Conservation (phyloP, 2,329 filamentous ascomycete genomes). For the Acrocalymma vagum region DNA sequence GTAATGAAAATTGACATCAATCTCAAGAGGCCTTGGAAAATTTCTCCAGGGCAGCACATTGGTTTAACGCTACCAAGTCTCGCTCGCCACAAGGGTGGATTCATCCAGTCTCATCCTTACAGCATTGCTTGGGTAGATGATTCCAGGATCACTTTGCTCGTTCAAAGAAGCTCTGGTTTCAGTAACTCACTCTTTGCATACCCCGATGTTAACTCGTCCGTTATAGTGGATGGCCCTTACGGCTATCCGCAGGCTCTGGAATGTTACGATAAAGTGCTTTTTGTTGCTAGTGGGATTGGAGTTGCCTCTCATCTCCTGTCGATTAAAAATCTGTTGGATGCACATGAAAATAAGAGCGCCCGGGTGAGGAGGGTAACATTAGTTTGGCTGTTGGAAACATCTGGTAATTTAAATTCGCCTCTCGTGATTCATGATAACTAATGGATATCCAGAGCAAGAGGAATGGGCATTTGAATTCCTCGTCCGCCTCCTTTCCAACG, state of each 20-base stretch:
- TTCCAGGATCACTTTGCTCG: conserved; percentile 5
- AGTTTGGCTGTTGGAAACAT: conserved; percentile 15
- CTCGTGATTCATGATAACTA: not conserved
- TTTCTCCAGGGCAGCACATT: conserved; percentile 13
- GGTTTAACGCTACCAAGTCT: conserved; percentile 13
- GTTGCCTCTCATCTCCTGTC: conserved; percentile 17
- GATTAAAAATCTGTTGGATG: conserved; percentile 12
- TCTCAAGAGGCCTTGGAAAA: conserved; percentile 5
- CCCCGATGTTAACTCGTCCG: not conserved
- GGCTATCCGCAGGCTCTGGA: conserved; percentile 4
- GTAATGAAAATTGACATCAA: conserved; percentile 1
- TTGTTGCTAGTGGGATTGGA: conserved; percentile 16
- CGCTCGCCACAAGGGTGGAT: not conserved
- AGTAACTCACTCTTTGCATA: conserved; percentile 4
- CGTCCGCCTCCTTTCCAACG: conserved; percentile 2
- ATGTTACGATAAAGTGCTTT: conserved; percentile 17
- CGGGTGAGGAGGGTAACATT: conserved; percentile 16
- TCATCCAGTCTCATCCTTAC: conserved; percentile 14
- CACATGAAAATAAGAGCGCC: conserved; percentile 11
- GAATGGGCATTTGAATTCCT: conserved; percentile 13
- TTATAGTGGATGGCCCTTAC: conserved; percentile 20
- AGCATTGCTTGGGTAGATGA: conserved; percentile 11
- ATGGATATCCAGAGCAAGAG: conserved; percentile 11
- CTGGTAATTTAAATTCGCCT: conserved; percentile 4
- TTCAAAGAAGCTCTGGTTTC: conserved; percentile 11